Evolutionary conservation across 2,329 filamentous ascomycete genomes (phyloP).

Genomic region (Amauroascus niger): DNA sequence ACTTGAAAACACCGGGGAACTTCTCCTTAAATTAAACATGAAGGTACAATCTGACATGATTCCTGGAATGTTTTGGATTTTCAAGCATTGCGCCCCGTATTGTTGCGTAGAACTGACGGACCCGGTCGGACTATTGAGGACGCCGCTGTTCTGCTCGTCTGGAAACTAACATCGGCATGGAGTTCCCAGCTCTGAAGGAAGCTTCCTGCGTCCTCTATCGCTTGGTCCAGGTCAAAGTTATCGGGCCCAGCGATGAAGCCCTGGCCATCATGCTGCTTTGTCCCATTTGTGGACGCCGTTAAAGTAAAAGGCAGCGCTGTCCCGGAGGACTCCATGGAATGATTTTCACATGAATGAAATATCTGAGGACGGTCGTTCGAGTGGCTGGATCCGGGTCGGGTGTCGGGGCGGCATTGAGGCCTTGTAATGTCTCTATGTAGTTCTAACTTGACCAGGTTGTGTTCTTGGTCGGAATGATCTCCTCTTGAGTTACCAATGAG

Average conservation of each 20-base stretch:
- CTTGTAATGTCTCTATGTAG: neutral
- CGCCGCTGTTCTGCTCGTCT: neutral
- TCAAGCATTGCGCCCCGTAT: neutral
- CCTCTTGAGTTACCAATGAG: neutral
- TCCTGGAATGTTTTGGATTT: neutral
- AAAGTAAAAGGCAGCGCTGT: slow-evolving; percentile 25
- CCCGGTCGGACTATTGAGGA: slow-evolving; percentile 1
- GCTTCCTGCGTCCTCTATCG: slow-evolving; percentile 38
- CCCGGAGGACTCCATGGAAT: neutral
- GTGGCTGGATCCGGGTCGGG: neutral
- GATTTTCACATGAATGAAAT: neutral
- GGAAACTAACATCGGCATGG: slow-evolving; percentile 25
- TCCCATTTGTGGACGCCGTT: slow-evolving; percentile 27
- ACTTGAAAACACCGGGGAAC: too few relatives aligned
- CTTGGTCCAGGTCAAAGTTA: slow-evolving; percentile 36
- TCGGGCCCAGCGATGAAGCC: slow-evolving; percentile 23
- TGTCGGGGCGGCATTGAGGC: neutral
- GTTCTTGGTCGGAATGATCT: neutral
- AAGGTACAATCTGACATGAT: neutral
- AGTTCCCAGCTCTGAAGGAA: slow-evolving; percentile 40
- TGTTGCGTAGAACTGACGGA: neutral
- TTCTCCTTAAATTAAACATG: too few relatives aligned
- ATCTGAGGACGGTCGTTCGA: slow-evolving; percentile 3
- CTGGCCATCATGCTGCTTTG: slow-evolving; percentile 30
- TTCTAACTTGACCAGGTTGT: neutral